These are phyloP conservation scores for Fonsecaea monophora DNA, from an alignment of 2,329 filamentous ascomycete genomes.

Conservation along the genomic window DNA sequence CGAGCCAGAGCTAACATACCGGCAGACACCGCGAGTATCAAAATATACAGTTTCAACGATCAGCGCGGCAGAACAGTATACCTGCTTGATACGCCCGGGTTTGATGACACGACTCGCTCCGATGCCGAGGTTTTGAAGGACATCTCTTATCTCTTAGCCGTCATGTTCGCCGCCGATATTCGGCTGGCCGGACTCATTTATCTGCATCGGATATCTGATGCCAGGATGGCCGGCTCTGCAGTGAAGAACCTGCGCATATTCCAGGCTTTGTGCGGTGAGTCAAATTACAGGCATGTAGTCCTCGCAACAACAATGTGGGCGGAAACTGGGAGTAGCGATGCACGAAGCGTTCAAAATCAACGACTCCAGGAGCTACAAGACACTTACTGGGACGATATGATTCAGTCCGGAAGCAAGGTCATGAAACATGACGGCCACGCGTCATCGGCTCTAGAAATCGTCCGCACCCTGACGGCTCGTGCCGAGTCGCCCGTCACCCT, in stretches of 20 bases:
- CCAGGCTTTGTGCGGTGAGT: conserved; percentile 25
- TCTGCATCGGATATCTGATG: conserved; percentile 32
- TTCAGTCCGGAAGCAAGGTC: neutral
- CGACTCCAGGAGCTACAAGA: neutral
- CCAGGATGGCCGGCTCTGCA: conserved; percentile 24
- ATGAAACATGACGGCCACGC: neutral
- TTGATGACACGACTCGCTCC: conserved; percentile 28
- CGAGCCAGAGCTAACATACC: neutral
- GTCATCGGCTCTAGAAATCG: conserved; percentile 12
- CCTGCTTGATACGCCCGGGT: conserved; percentile 35
- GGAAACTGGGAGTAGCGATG: neutral
- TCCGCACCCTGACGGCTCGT: conserved; percentile 6
- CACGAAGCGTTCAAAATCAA: neutral
- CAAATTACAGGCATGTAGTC: conserved; percentile 5
- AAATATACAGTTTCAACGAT: neutral
- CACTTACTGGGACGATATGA: neutral
- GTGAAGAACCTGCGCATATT: conserved; percentile 29
- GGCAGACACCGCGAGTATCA: neutral
- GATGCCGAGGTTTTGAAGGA: conserved; percentile 26
- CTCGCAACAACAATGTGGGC: conserved; percentile 31
- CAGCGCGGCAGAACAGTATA: neutral
- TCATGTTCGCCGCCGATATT: neutral
- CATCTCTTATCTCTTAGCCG: conserved; percentile 24
- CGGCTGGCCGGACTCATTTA: conserved; percentile 29
- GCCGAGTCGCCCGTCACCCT: neutral